phyloP scores from a whole-genome alignment of 441 rosid genomes.

The Breynia disticha region DNA sequence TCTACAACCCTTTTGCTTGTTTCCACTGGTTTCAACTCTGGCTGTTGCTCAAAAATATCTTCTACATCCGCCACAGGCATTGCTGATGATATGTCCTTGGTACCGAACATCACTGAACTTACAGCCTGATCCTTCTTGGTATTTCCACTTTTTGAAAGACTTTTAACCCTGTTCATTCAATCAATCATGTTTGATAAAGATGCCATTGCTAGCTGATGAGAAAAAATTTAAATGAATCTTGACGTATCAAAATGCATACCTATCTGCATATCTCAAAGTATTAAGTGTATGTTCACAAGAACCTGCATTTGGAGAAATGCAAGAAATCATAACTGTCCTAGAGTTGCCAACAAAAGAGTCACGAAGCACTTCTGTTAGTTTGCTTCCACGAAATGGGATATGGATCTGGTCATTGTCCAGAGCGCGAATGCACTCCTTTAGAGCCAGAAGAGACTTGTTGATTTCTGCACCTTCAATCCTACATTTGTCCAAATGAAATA shows the following conservation, averaged over 20 bases:
- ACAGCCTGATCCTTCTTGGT: conserved; percentile 61
- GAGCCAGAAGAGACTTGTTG: conserved; percentile 95
- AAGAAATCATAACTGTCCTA: conserved; percentile 95
- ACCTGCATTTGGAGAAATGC: conserved; percentile 97
- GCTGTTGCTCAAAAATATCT: conserved; percentile 46
- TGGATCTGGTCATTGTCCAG: conserved; percentile 96
- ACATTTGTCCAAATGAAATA: conserved; percentile 15
- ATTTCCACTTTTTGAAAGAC: conserved; percentile 89
- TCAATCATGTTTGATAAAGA: conserved; percentile 9
- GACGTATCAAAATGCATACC: conserved; percentile 37
- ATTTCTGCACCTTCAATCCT: conserved; percentile 99
- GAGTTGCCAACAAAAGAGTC: conserved; percentile 98
- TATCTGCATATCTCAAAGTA: conserved; percentile 95
- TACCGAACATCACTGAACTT: conserved; percentile 34
- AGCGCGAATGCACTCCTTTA: conserved; percentile 98
- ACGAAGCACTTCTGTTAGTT: conserved; percentile 96
- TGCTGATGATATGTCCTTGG: conserved; percentile 49
- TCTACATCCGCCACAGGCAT: conserved; percentile 34
- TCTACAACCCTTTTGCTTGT: conserved; percentile 44
- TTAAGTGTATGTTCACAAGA: conserved; percentile 97
- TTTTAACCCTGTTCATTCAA: conserved; percentile 69
- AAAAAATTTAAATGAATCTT: conserved; percentile 10
- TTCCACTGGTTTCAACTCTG: conserved; percentile 47
- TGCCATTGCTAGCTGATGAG: conserved; percentile 5
- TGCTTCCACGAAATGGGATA: conserved; percentile 97